phyloP scores from a whole-genome alignment of 768 basidiomycete genomes.

The Hortiboletus flavorubellus region DNA sequence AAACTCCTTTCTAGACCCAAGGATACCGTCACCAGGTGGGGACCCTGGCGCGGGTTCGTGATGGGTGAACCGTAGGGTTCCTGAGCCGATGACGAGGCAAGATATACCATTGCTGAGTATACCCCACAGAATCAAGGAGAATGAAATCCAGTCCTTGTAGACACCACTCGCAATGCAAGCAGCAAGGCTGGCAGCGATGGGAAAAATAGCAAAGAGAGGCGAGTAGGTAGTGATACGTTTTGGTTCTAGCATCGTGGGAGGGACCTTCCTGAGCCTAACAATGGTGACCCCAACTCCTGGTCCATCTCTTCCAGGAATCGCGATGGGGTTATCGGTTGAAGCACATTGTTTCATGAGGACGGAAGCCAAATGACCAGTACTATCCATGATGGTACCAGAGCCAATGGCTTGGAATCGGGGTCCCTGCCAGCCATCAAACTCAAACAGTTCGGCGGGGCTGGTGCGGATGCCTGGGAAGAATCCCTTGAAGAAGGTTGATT shows the following conservation, averaged over 20 bases:
- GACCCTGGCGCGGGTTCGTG: conserved; percentile 13
- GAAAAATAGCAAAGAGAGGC: conserved; percentile 13
- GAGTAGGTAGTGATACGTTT: background rate
- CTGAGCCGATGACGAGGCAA: conserved; percentile 22
- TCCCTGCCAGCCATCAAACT: conserved; percentile 1
- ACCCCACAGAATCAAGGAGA: conserved; percentile 27
- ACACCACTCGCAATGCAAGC: conserved; percentile 18
- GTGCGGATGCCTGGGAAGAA: conserved; percentile 10
- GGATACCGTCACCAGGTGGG: conserved; percentile 27
- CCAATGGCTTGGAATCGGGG: conserved; percentile 1
- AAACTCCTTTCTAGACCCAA: conserved; percentile 9
- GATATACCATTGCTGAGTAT: conserved; percentile 28
- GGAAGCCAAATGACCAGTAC: conserved; percentile 6
- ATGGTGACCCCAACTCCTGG: background rate
- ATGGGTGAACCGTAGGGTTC: conserved; percentile 12
- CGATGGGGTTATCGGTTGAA: background rate
- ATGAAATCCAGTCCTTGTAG: conserved; percentile 25
- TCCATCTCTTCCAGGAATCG: conserved; percentile 1
- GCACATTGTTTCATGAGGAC: conserved; percentile 2
- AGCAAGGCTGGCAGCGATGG: conserved; percentile 17
- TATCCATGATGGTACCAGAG: conserved; percentile 8
- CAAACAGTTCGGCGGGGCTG: conserved; percentile 8
- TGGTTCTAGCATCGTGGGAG: background rate
- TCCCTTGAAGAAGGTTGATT: conserved; percentile 12
- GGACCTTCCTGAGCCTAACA: background rate